phyloP scores from a whole-genome alignment of 2,329 filamentous ascomycete genomes.

The Knoxdaviesia capensis region DNA sequence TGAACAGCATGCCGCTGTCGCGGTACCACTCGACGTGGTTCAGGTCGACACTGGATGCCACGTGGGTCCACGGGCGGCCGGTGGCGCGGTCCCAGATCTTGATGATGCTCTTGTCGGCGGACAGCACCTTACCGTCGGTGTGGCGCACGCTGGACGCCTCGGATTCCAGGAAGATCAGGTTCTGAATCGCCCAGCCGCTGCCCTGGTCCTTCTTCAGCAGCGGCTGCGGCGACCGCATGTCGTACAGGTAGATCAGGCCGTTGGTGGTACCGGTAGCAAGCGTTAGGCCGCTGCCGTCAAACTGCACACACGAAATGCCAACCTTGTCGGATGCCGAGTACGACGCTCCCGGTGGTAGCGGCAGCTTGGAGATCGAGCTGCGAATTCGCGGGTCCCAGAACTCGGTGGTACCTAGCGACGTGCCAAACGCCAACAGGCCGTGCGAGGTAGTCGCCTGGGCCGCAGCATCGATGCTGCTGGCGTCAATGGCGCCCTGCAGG shows the following conservation, averaged over 20 bases:
- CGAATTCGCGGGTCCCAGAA: constrained; percentile 87
- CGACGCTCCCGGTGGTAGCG: constrained; percentile 3
- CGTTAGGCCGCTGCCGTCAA: constrained; percentile 64
- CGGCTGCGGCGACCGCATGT: constrained; percentile 72
- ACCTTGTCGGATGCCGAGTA: constrained; percentile 34
- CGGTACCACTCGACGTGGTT: constrained; percentile 89
- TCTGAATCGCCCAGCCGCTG: constrained; percentile 82
- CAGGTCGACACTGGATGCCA: constrained; percentile 86
- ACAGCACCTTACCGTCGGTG: constrained; percentile 71
- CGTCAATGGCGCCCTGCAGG: constrained; percentile 68
- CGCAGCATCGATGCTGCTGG: constrained; percentile 71
- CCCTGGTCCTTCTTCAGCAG: constrained; percentile 87
- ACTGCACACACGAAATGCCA: constrained; percentile 74
- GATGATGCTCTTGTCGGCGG: constrained; percentile 86
- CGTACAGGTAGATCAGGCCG: constrained; percentile 78
- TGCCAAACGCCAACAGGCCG: constrained; percentile 82
- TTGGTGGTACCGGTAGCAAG: constrained; percentile 74
- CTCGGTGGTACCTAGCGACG: constrained; percentile 84
- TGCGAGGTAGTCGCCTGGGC: constrained; percentile 78
- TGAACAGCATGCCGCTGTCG: constrained; percentile 84
- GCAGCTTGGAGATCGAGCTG: constrained; percentile 56
- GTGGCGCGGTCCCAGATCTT: constrained; percentile 82
- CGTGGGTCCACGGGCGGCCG: constrained; percentile 82
- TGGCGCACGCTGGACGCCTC: constrained; percentile 57
- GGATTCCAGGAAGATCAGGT: constrained; percentile 46